Evolutionary conservation across 148 eudicot genomes (phyloP), one percentile per base, ranked within the genome.

Genomic region (Tetragonia tetragonoides): DNA sequence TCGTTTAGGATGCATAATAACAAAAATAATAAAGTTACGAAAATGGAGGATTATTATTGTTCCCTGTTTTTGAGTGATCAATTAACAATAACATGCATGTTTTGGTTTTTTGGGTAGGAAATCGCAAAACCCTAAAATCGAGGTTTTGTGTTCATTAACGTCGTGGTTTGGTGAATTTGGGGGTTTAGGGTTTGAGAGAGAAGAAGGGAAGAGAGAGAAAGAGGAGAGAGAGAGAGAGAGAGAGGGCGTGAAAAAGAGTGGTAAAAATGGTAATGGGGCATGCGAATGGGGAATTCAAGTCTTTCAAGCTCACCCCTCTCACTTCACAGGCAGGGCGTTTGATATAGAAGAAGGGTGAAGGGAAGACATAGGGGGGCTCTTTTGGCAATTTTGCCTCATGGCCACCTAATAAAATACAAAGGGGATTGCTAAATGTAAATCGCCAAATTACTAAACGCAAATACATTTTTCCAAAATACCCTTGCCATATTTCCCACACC

Each of bases 1-100:
- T 83, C 90, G 84, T 77, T 88, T 94, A 9, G 97, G 73, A 78
- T 88, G 86, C 98, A 94, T 92, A 74, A 42, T 28, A 28, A 28
- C 34, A 28, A 28, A 0, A 28, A 28, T 28, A 28, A 28, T 28
- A 28, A 28, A 28, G 34, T 28, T 28, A 28, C 34, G 34, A 28
- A 28, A 28, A 28, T 28, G 34, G 34, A 28, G 34, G 34, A 28
- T 28, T 28, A 28, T 28, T 28, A 3, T 38, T 6, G 9, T 14
- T 46, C 24, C 9, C 34, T 39, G 7, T 7, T 41, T 21, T 15
- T 16, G 7, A 59, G 1, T 3, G 46, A 28, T 78, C 46, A 60
- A 78, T 70, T 18, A 3, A 23, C 75, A 78, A 61, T 18, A 3
- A 23, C 75, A 78, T 70, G 80, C 80, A 78, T 78, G 75, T 46